Evolutionary conservation across 495 filamentous ascomycete genomes (phyloP).

Genomic region (Tuber borchii): DNA sequence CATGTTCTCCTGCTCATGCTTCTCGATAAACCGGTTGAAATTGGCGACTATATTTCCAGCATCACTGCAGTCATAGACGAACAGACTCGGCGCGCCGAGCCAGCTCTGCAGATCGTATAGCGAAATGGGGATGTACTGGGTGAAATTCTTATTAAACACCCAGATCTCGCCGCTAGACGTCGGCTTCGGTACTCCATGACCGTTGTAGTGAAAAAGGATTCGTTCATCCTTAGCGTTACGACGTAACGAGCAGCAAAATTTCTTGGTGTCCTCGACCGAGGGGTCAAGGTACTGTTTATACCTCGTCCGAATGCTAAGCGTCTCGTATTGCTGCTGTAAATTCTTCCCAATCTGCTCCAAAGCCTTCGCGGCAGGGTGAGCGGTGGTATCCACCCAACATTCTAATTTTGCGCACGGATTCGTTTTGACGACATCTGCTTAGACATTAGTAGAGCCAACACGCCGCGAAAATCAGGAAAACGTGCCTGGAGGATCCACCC

Average conservation of each 20-base stretch:
- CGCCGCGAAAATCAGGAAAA: neutral
- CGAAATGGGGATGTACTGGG: conserved; percentile 96
- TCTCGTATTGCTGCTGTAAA: conserved; percentile 91
- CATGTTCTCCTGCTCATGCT: conserved; percentile 78
- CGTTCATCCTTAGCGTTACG: conserved; percentile 92
- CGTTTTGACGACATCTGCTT: conserved; percentile 62
- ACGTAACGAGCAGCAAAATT: conserved; percentile 81
- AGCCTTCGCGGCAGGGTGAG: conserved; percentile 69
- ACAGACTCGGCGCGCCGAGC: conserved; percentile 91
- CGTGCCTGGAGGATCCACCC: conserved; percentile 85
- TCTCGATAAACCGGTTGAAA: conserved; percentile 87
- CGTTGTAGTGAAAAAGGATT: conserved; percentile 95
- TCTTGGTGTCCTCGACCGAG: conserved; percentile 92
- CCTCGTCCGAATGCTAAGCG: conserved; percentile 81
- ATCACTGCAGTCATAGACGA: conserved; percentile 95
- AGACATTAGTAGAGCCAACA: neutral
- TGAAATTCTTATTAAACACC: conserved; percentile 99
- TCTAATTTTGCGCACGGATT: conserved; percentile 87
- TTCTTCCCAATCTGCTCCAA: conserved; percentile 94
- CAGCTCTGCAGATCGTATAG: conserved; percentile 92
- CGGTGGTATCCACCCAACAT: conserved; percentile 91
- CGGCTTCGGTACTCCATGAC: conserved; percentile 94
- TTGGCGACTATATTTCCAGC: conserved; percentile 91
- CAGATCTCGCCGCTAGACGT: conserved; percentile 95
- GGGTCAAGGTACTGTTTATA: conserved; percentile 97